Base-by-base conservation (phyloP, 1,284 basidiomycete species). In the Naganishia cerealis region DNA sequence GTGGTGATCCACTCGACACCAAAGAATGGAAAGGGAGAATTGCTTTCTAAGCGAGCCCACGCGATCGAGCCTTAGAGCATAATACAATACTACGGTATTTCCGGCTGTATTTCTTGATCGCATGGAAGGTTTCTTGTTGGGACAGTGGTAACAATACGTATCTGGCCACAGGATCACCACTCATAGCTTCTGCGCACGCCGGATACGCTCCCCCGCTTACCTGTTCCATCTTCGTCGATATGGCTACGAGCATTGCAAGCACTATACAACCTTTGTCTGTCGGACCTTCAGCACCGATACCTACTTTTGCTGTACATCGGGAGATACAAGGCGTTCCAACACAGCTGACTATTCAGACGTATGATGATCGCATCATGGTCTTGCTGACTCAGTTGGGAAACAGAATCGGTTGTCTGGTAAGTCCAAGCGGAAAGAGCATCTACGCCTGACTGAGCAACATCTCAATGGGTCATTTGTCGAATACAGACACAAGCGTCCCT, bases 351-450 rank as follows among this genome's bases (percentile, higher is more conserved):
- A 77, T 94, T 1, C 91, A 94, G 74, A 81, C 82, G 0, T 95
- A 87, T 76, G 85, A 86, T 61, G 93, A 96, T 80, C 85, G 91
- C 46, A 82, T 87, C 10, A 81, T 96, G 24, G 86, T 95, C 21
- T 82, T 94, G 36, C 83, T 96, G 62, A 92, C 92, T 1, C 94
- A 95, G 79, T 74, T 90, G 65, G 78, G 75, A 57, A 90, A 90
- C 38, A 93, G 92, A 85, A 87, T 94, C 15, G 93, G 92, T 66
- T 88, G 85, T 75, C 76, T 96, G 81, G 91, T 94, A 76, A 75
- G 82, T 81, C 46, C 55, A 33, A 21, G 16, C 67, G 55, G 7
- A 8, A 10, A 10, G 21, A 50, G 0, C 21, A 2, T 50, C 15
- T 50, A 3, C n/a, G 21, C 5, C 7, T 7, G 4, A 15, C n/a